Conservation (phyloP, 805 yeast species). For the Myxozyma neotropica region DNA sequence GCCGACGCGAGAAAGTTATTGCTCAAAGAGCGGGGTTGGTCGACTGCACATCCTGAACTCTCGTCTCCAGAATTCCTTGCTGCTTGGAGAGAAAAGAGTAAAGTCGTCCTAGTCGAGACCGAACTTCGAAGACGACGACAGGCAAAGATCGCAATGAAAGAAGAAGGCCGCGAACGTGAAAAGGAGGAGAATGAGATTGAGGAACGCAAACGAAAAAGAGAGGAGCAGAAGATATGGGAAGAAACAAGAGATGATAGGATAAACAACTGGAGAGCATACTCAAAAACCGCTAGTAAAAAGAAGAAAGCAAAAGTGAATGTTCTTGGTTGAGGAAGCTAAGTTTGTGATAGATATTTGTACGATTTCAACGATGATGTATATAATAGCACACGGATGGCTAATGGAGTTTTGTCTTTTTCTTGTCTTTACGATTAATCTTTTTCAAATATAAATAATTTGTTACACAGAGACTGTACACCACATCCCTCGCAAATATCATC, state of each 20-base stretch:
- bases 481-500: too few species aligned
- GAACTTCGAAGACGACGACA: slow-evolving; percentile 50
- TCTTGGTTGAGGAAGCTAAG: slow-evolving; percentile 42
- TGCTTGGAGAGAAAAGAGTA: slow-evolving; percentile 50
- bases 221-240: slow-evolving; percentile 60
- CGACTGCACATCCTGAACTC: slow-evolving; percentile 46
- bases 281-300: slow-evolving; percentile 47
- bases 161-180: slow-evolving; percentile 46
- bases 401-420: too few species aligned
- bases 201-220: slow-evolving; percentile 43
- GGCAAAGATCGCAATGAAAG: slow-evolving; percentile 47
- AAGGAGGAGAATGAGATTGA: slow-evolving; percentile 43
- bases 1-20: slow-evolving; percentile 49
- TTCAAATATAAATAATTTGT: too few species aligned
- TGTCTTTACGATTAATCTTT: too few species aligned
- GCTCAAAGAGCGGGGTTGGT: slow-evolving; percentile 46
- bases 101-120: slow-evolving; percentile 51
- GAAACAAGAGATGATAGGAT: slow-evolving; percentile 60
- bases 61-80: slow-evolving; percentile 44
- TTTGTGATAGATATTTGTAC: background rate
- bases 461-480: too few species aligned
- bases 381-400: too few species aligned
- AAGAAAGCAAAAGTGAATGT: slow-evolving; percentile 51
- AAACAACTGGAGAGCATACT: slow-evolving; percentile 59
- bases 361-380: background rate